A percentile compares a stretch with the other conserved stretches of the same genome.
Conservation (phyloP, 345 rosid species). For the Hibiscus mutabilis region DNA sequence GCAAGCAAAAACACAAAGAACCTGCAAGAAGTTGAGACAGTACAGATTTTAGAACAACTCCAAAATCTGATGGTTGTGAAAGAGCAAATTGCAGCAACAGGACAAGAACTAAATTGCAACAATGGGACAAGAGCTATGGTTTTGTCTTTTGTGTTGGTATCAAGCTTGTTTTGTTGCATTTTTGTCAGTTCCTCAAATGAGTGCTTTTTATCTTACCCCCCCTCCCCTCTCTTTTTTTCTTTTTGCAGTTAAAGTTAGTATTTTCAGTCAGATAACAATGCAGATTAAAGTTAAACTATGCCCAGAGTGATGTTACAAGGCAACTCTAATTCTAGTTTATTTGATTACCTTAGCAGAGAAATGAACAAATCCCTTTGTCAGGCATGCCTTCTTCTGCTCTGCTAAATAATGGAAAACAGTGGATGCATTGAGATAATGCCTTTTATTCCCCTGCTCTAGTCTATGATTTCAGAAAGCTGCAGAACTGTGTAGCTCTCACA, state of each 20-base stretch:
- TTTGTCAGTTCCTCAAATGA: constrained; percentile 17
- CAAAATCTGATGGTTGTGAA: constrained; percentile 34
- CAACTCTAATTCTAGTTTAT: too few relatives aligned
- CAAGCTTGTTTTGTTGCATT: constrained; percentile 25
- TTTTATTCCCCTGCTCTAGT: too few relatives aligned
- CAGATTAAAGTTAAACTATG: not conserved
- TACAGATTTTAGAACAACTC: constrained; percentile 47
- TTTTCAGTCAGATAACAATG: not conserved
- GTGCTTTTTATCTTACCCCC: constrained; percentile 12
- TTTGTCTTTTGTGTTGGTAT: constrained; percentile 15
- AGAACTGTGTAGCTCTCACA: not conserved
- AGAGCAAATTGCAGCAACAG: constrained; percentile 4
- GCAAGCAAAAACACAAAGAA: constrained; percentile 15
- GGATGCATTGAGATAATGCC: too few relatives aligned
- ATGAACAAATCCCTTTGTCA: too few relatives aligned
- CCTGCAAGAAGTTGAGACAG: constrained; percentile 31
- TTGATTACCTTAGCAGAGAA: too few relatives aligned
- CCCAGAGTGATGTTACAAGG: too few relatives aligned
- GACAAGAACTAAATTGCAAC: too few relatives aligned
- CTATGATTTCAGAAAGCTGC: not conserved
- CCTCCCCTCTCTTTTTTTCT: not conserved
- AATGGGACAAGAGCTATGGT: constrained; percentile 6
- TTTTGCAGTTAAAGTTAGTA: constrained; percentile 28
- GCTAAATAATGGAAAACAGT: too few relatives aligned
- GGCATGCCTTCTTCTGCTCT: too few relatives aligned